phyloP scores from a whole-genome alignment of 768 basidiomycete species.

The Collybia mongolica region DNA sequence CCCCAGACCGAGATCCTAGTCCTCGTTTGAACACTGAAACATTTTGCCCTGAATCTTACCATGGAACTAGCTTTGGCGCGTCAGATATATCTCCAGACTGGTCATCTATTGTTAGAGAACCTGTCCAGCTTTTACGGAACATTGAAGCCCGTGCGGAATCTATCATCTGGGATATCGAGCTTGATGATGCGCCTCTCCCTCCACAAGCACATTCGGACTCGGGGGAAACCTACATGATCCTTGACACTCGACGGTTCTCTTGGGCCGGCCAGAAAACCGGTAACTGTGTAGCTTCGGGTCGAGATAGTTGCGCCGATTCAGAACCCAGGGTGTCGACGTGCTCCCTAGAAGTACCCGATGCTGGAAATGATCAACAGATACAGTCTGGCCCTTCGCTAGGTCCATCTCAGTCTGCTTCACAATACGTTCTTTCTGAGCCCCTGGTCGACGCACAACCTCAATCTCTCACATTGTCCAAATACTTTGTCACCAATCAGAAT shows the following conservation, averaged over 20 bases:
- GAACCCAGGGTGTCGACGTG: neutral
- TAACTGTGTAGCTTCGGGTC: neutral
- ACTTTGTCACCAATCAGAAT: neutral
- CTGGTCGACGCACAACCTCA: too few relatives aligned
- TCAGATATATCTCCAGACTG: neutral
- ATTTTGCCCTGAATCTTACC: neutral
- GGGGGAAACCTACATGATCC: constrained; percentile 1
- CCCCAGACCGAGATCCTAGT: neutral
- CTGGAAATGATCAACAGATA: neutral
- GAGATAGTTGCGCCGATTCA: neutral
- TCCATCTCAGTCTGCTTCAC: constrained; percentile 31
- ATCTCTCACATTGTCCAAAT: neutral
- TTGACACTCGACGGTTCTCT: constrained; percentile 4
- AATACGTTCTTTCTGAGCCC: neutral
- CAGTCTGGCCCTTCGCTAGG: constrained; percentile 15
- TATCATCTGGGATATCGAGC: constrained; percentile 32
- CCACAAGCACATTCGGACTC: neutral
- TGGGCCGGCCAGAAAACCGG: constrained; percentile 5
- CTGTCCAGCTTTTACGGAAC: neutral
- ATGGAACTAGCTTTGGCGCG: neutral
- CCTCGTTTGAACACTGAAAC: neutral
- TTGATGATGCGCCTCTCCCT: constrained; percentile 7
- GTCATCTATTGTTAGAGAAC: neutral
- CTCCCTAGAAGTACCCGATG: neutral
- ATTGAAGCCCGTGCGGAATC: constrained; percentile 7